Percentiles rank a stretch among this genome's conserved stretches.
Evolutionary conservation across 768 basidiomycete species (phyloP).

Genomic region (Sporobolomyces phaffii): DNA sequence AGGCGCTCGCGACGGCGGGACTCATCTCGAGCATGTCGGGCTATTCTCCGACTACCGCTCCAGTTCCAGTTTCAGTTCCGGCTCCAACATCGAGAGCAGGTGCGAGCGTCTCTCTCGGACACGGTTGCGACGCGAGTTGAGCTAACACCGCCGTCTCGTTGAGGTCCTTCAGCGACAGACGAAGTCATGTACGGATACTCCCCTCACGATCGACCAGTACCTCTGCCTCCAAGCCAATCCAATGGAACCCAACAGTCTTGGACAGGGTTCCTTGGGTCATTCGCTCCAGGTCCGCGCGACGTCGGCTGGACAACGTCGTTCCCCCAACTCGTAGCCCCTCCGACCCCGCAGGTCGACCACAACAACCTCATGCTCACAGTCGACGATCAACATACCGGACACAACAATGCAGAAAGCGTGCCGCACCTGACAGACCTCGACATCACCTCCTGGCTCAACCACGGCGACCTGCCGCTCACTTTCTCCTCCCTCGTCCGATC

Average conservation of each 20-base stretch:
- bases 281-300: background rate
- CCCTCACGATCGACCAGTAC: background rate
- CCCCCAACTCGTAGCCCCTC: background rate
- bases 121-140: background rate
- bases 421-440: background rate
- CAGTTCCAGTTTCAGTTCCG: too few relatives aligned
- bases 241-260: background rate
- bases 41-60: background rate
- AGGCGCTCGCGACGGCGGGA: constrained; percentile 6
- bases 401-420: too few relatives aligned
- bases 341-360: background rate
- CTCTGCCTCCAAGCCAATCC: background rate
- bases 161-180: background rate
- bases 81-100: too few relatives aligned
- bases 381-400: background rate
- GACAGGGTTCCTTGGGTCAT: constrained; percentile 5
- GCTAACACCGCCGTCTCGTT: background rate
- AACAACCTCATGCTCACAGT: background rate
- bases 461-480: background rate
- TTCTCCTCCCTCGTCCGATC: constrained; percentile 8
- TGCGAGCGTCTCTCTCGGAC: too few relatives aligned
- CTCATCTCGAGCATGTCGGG: constrained; percentile 9
- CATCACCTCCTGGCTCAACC: constrained; percentile 8
- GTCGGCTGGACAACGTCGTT: constrained; percentile 9
- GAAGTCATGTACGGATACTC: background rate